Evolutionary conservation across 2,329 filamentous ascomycete species (phyloP), one percentile per base, ranked within the genome.

Genomic region (Aspergillus carbonarius): DNA sequence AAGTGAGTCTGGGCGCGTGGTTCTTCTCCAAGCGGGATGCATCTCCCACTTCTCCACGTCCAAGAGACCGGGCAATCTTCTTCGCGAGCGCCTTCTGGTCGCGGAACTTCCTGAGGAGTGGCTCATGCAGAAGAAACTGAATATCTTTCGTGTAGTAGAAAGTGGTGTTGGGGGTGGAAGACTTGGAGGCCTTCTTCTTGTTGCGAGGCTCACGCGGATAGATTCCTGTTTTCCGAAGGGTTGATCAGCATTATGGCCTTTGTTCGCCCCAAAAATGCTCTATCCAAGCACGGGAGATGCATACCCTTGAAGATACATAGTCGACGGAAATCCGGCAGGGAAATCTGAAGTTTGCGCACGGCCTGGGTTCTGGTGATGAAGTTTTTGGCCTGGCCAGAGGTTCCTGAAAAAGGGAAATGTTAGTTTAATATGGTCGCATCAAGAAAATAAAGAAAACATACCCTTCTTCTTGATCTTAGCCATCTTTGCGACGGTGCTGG

Each of bases 331-430:
- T 99, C 95, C 67, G 93, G 92, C 57, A 99, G 86, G 72, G 91
- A 96, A 78, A 99, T 90, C 80, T 99, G 95, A 63, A 99, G 88
- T 82, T 98, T 99, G 78, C 93, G 92, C 70, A 99, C 92, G 47
- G 95, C 95, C 81, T 97, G 92, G 42, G 93, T 97, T 76, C 95
- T 86, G 58, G 95, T 99, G 70, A 99, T 92, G 82, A 93, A 99
- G 85, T 99, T 99, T 81, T 95, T 96, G 81, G 93, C 92, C 77
- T 92, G 89, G 76, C 95, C 95, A 74, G 93, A 84, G 76, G 90
- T 87, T 74, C 93, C 87, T 88, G 66, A 12, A 30, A 35, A 53
- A 52, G 39, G 60, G 27, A 37, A 57, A 49, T 42, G 18, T 61
- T 18, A 58, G 50, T 27, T 25, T 39, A 42, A 47, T 34, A 15